A percentile compares a stretch with the other conserved stretches of the same genome.
These are phyloP conservation scores for Fragaria iinumae DNA, from an alignment of 306 rosid species.

Conservation along the genomic window DNA sequence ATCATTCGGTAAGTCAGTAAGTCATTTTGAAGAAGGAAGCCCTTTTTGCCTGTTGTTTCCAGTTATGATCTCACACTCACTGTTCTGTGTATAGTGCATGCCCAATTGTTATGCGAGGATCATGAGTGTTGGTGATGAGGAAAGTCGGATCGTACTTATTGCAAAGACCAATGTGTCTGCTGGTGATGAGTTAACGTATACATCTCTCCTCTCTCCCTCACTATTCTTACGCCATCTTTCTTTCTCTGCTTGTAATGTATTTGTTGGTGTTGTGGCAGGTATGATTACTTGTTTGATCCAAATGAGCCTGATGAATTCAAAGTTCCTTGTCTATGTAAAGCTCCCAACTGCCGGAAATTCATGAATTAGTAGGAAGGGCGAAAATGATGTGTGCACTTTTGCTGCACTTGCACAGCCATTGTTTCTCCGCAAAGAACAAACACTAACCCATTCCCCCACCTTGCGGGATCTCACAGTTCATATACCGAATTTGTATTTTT, in stretches of 20 bases:
- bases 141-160: conserved; percentile 94
- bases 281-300: conserved; percentile 97
- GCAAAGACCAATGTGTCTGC: conserved; percentile 77
- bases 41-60: not conserved
- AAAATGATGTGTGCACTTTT: not conserved
- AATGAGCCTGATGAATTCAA: conserved; percentile 94
- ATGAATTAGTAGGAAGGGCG: conserved; percentile 66
- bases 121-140: conserved; percentile 97
- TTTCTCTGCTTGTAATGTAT: not conserved
- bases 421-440: conserved; percentile 70
- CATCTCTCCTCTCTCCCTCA: conserved; percentile 1
- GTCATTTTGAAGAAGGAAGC: conserved; percentile 27
- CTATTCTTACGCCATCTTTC: not conserved
- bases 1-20: conserved; percentile 92
- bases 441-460: conserved; percentile 64
- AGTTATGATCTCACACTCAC: conserved; percentile 3
- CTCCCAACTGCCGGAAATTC: conserved; percentile 88
- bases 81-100: conserved; percentile 64
- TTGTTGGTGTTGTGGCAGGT: conserved; percentile 50
- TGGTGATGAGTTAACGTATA: conserved; percentile 91
- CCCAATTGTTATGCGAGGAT: conserved; percentile 99
- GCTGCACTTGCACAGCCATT: conserved; percentile 50
- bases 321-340: conserved; percentile 98
- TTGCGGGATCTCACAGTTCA: conserved; percentile 50
- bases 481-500: conserved; percentile 58